Conservation (phyloP, 2,329 filamentous ascomycete genomes). For the Xylaria sp. region DNA sequence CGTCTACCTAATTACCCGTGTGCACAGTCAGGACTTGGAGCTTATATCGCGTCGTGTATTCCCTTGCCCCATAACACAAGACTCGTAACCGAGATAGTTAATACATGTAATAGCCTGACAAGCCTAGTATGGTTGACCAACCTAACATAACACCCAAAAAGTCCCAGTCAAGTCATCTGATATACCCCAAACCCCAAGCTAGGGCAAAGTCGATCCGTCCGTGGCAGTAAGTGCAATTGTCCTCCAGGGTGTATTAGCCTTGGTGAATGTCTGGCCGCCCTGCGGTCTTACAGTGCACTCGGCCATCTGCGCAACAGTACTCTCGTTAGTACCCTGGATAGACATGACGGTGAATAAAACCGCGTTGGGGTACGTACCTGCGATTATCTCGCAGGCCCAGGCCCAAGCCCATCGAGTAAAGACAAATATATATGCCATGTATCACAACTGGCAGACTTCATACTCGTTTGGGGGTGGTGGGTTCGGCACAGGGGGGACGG, state of each 20-base stretch:
- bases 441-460: neutral
- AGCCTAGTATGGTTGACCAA: neutral
- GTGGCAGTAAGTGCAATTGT: neutral
- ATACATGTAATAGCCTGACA: neutral
- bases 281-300: neutral
- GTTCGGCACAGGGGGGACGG: slow-evolving; percentile 23
- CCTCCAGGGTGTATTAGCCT: neutral
- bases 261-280: neutral
- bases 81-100: neutral
- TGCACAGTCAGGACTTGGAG: neutral
- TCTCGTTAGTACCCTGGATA: neutral
- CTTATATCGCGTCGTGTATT: neutral
- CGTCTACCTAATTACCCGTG: neutral
- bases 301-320: neutral
- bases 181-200: neutral
- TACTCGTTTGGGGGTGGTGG: slow-evolving; percentile 13
- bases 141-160: neutral
- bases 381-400: neutral
- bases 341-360: neutral
- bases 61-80: neutral
- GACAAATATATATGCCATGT: neutral
- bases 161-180: neutral
- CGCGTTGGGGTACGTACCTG: neutral
- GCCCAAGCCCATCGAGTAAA: neutral
- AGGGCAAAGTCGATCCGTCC: neutral